phyloP scores from a whole-genome alignment of 2,329 filamentous ascomycete species.

The Aspergillus fructus region DNA sequence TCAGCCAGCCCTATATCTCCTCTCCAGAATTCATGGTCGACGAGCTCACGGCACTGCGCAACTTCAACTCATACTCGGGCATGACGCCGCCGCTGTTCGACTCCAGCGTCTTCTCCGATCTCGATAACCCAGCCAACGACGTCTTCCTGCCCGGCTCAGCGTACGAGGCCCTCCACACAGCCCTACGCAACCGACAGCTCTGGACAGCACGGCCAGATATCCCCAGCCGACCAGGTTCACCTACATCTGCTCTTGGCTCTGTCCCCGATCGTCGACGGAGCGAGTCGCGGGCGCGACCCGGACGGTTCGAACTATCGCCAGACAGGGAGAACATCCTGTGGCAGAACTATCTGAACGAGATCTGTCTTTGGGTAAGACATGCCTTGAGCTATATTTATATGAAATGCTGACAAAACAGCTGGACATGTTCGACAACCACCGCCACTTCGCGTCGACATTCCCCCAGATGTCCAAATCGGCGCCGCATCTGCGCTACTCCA shows the following conservation, averaged over 20 bases:
- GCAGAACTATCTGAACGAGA: conserved; percentile 34
- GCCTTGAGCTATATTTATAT: too few relatives aligned
- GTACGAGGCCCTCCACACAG: conserved; percentile 49
- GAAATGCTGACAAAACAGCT: conserved; percentile 32
- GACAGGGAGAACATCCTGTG: conserved; percentile 32
- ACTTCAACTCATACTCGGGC: conserved; percentile 20
- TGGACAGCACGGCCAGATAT: conserved; percentile 45
- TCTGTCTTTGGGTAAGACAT: conserved; percentile 27
- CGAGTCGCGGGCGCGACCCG: conserved; percentile 10
- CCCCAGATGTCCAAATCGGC: conserved; percentile 48
- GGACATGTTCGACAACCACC: conserved; percentile 54
- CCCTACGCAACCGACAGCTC: conserved; percentile 47
- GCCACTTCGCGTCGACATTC: conserved; percentile 50
- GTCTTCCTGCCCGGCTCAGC: conserved; percentile 50
- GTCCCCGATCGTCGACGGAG: conserved; percentile 4
- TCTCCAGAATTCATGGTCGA: conserved; percentile 24
- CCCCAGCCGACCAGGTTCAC: conserved; percentile 33
- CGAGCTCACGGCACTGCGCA: conserved; percentile 20
- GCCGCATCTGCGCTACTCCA: conserved; percentile 49
- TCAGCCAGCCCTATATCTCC: conserved; percentile 22
- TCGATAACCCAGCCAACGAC: conserved; percentile 43
- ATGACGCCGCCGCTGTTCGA: conserved; percentile 25
- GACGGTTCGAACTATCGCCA: conserved; percentile 27
- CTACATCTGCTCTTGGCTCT: conserved; percentile 6
- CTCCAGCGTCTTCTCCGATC: conserved; percentile 22